Percentiles rank a stretch among this genome's conserved stretches.
These are phyloP conservation scores for Macrophomina phaseolina DNA, from an alignment of 2,329 filamentous ascomycete species.

Conservation along the genomic window DNA sequence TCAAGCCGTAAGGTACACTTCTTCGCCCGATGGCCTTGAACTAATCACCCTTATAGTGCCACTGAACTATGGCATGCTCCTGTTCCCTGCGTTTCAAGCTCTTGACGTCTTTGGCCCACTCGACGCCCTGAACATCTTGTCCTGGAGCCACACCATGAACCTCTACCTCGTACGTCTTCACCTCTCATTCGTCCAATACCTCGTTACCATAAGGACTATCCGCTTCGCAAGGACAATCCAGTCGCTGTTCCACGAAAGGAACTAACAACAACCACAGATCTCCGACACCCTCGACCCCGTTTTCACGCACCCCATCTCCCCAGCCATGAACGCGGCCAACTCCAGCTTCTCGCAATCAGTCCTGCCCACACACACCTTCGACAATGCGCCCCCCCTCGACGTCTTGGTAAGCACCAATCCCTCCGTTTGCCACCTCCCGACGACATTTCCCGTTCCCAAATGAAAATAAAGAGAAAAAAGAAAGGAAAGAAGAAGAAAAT, in stretches of 20 bases:
- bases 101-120: constrained; percentile 52
- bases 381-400: constrained; percentile 58
- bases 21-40: background rate
- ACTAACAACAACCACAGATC: constrained; percentile 26
- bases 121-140: constrained; percentile 46
- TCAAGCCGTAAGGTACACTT: background rate
- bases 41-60: constrained; percentile 26
- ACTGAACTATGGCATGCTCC: constrained; percentile 39
- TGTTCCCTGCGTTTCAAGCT: constrained; percentile 47
- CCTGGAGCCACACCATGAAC: background rate
- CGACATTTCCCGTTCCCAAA: background rate
- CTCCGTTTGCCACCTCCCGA: background rate
- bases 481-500: no score
- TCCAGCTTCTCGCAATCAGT: constrained; percentile 45
- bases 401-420: constrained; percentile 50
- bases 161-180: constrained; percentile 34
- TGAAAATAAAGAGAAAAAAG: no score
- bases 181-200: no score
- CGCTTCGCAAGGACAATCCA: no score
- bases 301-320: constrained; percentile 35
- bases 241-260: no score
- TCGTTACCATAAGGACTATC: no score
- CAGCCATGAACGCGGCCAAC: constrained; percentile 28
- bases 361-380: constrained; percentile 62
- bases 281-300: constrained; percentile 38